Base-by-base conservation (phyloP, 225 moss, liverwort and hornwort genomes). In the Bryum argenteum region DNA sequence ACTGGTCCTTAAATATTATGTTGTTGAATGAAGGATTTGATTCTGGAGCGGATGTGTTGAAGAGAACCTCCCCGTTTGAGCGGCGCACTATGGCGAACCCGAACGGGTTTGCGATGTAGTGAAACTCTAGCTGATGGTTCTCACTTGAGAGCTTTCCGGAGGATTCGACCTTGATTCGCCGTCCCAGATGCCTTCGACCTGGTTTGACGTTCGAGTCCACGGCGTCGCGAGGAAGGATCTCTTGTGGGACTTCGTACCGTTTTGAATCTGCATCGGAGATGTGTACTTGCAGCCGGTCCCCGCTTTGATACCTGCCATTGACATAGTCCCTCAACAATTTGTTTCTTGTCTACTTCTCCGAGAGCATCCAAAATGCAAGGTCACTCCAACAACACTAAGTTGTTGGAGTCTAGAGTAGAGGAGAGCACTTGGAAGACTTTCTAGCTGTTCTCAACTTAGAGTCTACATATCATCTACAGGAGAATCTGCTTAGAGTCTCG, bases 1-100 rank as follows among this genome's bases (percentile, higher is more conserved):
- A 96, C 78, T 90, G 88, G n/a, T 96, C 93, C 78, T 93, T 87
- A 84, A 93, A 96, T 9, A 93, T 79, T 82, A 93, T 59, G 42
- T 77, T 86, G 19, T 87, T 85, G 55, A 85, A 89, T 33, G 33
- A 6, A 33, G 33, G 7, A 16, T 48, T 1, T 12, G 6, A 9
- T 22, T 39, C 58, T 8, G 74, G 48, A 42, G 83, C 21, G n/a
- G 82, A 77, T 2, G 83, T 82, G 61, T 93, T 93, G 67, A 93
- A 93, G 10, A 96, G 78, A 19, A 96, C 93, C 54, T 91, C 93
- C 21, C 91, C 93, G 21, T 82, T 88, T 0, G 78, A 65, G 21
- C 70, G 75, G 8, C 93, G 70, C n/a, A 73, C 73, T 20, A 73
- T 64, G 40, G 73, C 73, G 56, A 73, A 73, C 1, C 93, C 91